Evolutionary conservation across 345 rosid species (phyloP), one percentile per base, ranked within the genome.

Genomic region (Bruguiera sexangula): DNA sequence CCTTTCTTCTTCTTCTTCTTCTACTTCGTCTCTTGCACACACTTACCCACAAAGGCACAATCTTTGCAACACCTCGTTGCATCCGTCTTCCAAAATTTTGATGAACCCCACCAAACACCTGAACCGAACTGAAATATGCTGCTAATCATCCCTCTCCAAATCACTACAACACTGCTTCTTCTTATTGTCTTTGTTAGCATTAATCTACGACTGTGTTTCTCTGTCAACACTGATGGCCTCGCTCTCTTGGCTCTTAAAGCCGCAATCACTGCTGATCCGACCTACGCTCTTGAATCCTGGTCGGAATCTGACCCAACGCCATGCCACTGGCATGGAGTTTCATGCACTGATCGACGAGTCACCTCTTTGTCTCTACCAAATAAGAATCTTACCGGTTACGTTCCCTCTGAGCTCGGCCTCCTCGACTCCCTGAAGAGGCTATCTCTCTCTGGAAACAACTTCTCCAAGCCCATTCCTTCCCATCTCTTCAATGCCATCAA

Each of bases 231-330:
- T 10, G 99, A 95, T 69, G 99, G 99, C 11, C 83, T 95, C 13
- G 86, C 97, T 19, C 95, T 95, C 11, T 86, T 95, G 2, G 96
- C 99, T 67, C 91, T 95, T 60, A 95, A 90, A 77, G 86, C 88
- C 16, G 97, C 97, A 51, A 73, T 89, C 57, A 58, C 73, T 0
- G 24, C 80, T 6, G 99, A 95, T 79, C 97, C 97, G 26, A 78
- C 91, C 66, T 77, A 79, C 20, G 63, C 77, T 6, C 81, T 91
- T 52, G 62, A 62, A 20, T 81, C 91, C 0, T 95, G 99, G 99
- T 78, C 83, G 3, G 96, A 89, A 36, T 82, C 87, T 6, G 99
- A 95, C 77, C 48, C 75, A 2, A 85, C 81, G 10, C 99, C 99
- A 0, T 95, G 99, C 67, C 92, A 77, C 76, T 95, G 99, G 99